Conservation (phyloP, 164 flowering plant species). For the Vitis rotundifolia region DNA sequence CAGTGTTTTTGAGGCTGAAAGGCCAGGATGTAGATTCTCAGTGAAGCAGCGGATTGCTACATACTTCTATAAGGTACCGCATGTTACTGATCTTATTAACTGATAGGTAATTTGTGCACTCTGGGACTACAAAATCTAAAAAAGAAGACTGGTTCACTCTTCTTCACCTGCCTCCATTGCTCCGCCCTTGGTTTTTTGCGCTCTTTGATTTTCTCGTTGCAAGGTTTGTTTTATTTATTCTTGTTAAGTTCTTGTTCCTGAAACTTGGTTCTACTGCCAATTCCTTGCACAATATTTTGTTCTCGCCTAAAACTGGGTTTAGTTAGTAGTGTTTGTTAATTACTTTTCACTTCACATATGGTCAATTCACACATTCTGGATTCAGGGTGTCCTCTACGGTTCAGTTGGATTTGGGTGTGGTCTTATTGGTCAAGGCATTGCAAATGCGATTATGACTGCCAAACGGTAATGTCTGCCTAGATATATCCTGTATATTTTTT, state of each 20-base stretch:
- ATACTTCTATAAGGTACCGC: constrained; percentile 78
- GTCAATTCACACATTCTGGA: constrained; percentile 8
- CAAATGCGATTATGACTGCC: constrained; percentile 92
- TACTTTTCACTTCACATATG: background rate
- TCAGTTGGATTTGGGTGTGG: constrained; percentile 93
- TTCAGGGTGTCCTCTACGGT: constrained; percentile 83
- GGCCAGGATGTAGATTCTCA: constrained; percentile 77
- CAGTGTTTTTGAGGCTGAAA: constrained; percentile 94
- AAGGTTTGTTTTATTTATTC: background rate
- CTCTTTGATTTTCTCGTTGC: too few relatives aligned
- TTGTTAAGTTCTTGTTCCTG: background rate
- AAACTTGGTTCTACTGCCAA: background rate
- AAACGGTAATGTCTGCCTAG: constrained; percentile 52
- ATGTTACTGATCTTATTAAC: background rate
- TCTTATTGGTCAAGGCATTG: constrained; percentile 94
- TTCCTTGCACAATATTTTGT: background rate
- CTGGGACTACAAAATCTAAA: background rate
- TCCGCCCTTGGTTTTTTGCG: too few relatives aligned
- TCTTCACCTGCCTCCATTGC: too few relatives aligned
- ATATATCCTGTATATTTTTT: background rate
- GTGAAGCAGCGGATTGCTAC: constrained; percentile 74
- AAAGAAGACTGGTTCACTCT: background rate
- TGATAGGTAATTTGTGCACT: background rate
- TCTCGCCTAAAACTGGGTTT: background rate
- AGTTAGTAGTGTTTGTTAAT: background rate